Percentiles rank a stretch among this genome's conserved stretches.
phyloP scores from a whole-genome alignment of 495 filamentous ascomycete species.

The Choiromyces venosus region DNA sequence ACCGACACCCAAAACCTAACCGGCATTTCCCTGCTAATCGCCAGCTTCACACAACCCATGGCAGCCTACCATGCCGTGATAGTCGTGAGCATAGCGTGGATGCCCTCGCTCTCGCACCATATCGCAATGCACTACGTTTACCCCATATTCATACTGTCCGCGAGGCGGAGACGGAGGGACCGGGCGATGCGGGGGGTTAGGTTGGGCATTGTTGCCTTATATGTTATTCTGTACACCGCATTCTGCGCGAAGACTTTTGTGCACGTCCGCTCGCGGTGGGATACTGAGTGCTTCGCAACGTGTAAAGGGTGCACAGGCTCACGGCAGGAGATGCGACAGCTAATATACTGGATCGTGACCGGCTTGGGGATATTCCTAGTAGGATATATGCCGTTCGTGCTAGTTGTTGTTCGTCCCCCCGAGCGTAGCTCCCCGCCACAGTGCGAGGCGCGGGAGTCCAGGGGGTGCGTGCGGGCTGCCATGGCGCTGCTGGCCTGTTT shows the following conservation, averaged over 20 bases:
- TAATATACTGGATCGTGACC: constrained; percentile 7
- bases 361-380: constrained; percentile 10
- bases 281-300: constrained; percentile 18
- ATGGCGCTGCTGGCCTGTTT: no score
- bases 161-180: background rate
- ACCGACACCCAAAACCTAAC: constrained; percentile 9
- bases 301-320: constrained; percentile 8
- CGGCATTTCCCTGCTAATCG: constrained; percentile 9
- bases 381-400: constrained; percentile 16
- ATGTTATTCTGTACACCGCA: constrained; percentile 11
- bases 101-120: constrained; percentile 26
- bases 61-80: constrained; percentile 23
- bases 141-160: constrained; percentile 5
- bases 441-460: no score
- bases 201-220: constrained; percentile 14
- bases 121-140: constrained; percentile 17
- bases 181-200: constrained; percentile 2
- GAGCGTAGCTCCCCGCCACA: no score
- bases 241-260: constrained; percentile 21
- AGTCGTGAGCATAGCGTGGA: constrained; percentile 25
- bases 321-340: background rate
- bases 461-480: no score
- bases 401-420: background rate
- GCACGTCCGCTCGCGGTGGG: constrained; percentile 11
- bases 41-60: constrained; percentile 14